These are phyloP conservation scores for Candida adriatica DNA, from an alignment of 805 yeast genomes.

Conservation along the genomic window DNA sequence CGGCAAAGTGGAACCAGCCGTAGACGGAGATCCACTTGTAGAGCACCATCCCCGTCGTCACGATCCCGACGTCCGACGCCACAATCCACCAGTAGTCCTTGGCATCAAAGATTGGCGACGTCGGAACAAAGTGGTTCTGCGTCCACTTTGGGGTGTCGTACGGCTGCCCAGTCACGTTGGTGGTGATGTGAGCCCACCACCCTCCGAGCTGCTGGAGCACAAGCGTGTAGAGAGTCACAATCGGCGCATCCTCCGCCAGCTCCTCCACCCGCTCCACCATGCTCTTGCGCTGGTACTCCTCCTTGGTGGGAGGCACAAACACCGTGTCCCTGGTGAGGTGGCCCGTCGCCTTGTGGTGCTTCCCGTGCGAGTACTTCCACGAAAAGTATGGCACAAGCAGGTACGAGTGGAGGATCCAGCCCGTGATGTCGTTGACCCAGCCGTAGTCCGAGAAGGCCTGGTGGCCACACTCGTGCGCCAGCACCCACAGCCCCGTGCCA, in stretches of 20 bases:
- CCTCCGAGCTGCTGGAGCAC: slow-evolving; percentile 54
- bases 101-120: slow-evolving; percentile 47
- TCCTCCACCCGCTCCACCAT: slow-evolving; percentile 15
- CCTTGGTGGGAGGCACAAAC: slow-evolving; percentile 48
- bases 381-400: slow-evolving; percentile 54
- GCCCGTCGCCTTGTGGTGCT: slow-evolving; percentile 61
- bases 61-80: slow-evolving; percentile 49
- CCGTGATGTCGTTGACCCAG: slow-evolving; percentile 46
- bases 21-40: slow-evolving; percentile 44
- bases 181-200: slow-evolving; percentile 40
- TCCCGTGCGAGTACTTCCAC: slow-evolving; percentile 55
- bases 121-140: slow-evolving; percentile 48
- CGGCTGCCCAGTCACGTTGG: slow-evolving; percentile 53
- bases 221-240: slow-evolving; percentile 35
- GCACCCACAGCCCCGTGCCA: slow-evolving; percentile 54
- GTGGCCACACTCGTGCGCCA: slow-evolving; percentile 63
- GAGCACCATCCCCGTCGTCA: slow-evolving; percentile 36
- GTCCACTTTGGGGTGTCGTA: slow-evolving; percentile 33
- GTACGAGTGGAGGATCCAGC: slow-evolving; percentile 56
- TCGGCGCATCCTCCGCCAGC: slow-evolving; percentile 49
- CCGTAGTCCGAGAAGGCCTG: slow-evolving; percentile 52
- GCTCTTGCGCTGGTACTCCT: slow-evolving; percentile 32
- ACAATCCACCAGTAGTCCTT: slow-evolving; percentile 50
- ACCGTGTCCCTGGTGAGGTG: slow-evolving; percentile 55
- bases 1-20: slow-evolving; percentile 43